Base-by-base conservation (phyloP, 495 filamentous ascomycete species). In the Recurvomyces mirabilis region DNA sequence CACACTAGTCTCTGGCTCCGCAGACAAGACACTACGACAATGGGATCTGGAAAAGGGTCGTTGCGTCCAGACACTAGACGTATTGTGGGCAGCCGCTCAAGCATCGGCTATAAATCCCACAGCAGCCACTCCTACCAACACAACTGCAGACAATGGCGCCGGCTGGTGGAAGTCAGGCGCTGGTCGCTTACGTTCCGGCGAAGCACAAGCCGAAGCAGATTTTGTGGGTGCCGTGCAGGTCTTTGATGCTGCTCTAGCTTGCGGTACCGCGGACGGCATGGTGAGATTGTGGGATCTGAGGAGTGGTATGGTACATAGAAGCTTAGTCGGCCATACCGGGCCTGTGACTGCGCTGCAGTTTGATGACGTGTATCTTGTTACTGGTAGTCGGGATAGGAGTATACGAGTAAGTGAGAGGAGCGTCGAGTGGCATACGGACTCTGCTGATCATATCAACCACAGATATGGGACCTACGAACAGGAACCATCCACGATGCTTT, bases 401-500 rank as follows among this genome's bases (percentile, higher is more conserved):
- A 85, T 96, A 57, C 69, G 91, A 67, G 91, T 98, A 71, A 72
- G 85, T 67, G 7, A n/a, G n/a, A n/a, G n/a, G n/a, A n/a, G n/a
- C n/a, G n/a, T n/a, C n/a, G n/a, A n/a, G n/a, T n/a, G n/a, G n/a
- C n/a, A n/a, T n/a, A n/a, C n/a, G n/a, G n/a, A n/a, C n/a, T n/a
- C n/a, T n/a, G n/a, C n/a, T n/a, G n/a, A n/a, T n/a, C n/a, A n/a
- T n/a, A n/a, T n/a, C 13, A 12, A 54, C 46, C 39, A 43, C 37
- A 98, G 91, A 95, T 99, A 59, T 99, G 91, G 91, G 91, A 99
- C 67, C 79, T 99, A 32, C 83, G 91, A 30, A 99, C 83, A 12
- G 91, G 91, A 29, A 88, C 87, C 12, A 95, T 99, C 53, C 85
- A 81, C 58, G 91, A 99, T 59, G 93, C 88, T 23, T 99, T 84